phyloP scores from a whole-genome alignment of 2,329 filamentous ascomycete genomes.

The Beauveria caledonica region DNA sequence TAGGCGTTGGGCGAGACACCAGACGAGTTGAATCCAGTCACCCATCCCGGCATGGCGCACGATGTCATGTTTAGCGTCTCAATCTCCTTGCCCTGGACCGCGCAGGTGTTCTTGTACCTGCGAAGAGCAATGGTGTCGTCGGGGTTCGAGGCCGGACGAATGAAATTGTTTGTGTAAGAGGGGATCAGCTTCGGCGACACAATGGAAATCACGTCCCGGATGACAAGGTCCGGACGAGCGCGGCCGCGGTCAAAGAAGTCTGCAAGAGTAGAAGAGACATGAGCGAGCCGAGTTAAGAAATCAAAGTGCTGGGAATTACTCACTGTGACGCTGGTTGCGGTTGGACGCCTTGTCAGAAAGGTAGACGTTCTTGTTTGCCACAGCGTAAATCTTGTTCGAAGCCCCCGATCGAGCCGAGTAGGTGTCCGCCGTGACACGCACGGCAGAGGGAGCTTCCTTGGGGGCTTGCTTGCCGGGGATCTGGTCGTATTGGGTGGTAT shows the following conservation, averaged over 20 bases:
- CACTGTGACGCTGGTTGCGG: slow-evolving; percentile 11
- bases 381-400: neutral
- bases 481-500: slow-evolving; percentile 12
- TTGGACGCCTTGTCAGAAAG: slow-evolving; percentile 9
- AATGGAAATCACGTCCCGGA: slow-evolving; percentile 6
- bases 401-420: neutral
- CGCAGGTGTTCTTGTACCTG: neutral
- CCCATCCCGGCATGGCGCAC: neutral
- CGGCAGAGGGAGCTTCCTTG: neutral
- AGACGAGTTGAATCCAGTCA: neutral
- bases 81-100: neutral
- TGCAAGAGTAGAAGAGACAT: neutral
- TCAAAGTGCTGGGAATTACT: neutral
- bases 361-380: slow-evolving; percentile 9
- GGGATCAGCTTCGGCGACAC: neutral
- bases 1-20: neutral
- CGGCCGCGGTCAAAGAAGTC: slow-evolving; percentile 11
- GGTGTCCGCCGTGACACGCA: neutral
- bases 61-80: neutral
- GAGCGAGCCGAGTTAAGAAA: neutral
- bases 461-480: slow-evolving; percentile 5
- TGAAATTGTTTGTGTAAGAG: neutral
- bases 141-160: neutral
- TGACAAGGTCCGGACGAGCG: slow-evolving; percentile 5
- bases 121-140: neutral